Evolutionary conservation across 805 yeast species (phyloP).

Genomic region (Pichia occidentalis): DNA sequence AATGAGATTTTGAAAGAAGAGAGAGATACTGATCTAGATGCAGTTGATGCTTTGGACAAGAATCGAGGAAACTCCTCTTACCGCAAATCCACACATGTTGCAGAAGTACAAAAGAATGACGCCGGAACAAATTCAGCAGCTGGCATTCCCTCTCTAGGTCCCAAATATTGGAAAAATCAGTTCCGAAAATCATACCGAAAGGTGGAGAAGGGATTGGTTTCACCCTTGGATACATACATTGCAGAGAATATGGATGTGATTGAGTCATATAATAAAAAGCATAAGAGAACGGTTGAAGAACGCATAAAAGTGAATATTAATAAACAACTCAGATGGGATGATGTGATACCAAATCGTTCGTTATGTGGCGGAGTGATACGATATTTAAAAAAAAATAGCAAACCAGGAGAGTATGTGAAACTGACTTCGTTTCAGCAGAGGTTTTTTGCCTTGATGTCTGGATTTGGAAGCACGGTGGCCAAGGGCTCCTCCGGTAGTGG

Average conservation of each 20-base stretch:
- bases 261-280: conserved; percentile 21
- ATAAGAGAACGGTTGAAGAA: conserved; percentile 16
- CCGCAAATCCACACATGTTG: conserved; percentile 1
- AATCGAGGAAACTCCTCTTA: neutral
- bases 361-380: conserved; percentile 16
- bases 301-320: conserved; percentile 21
- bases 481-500: conserved; percentile 30
- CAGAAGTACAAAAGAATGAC: neutral
- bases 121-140: neutral
- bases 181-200: conserved; percentile 17
- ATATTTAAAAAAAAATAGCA: conserved; percentile 11
- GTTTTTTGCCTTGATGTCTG: conserved; percentile 22
- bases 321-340: conserved; percentile 15
- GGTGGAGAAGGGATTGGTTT: conserved; percentile 17
- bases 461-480: conserved; percentile 26
- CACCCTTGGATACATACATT: conserved; percentile 20
- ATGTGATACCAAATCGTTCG: conserved; percentile 16
- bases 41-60: too few species aligned
- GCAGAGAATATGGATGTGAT: conserved; percentile 20
- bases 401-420: neutral
- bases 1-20: conserved; percentile 12
- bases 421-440: conserved; percentile 29
- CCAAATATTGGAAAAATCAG: conserved; percentile 19
- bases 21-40: neutral
- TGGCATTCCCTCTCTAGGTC: conserved; percentile 10